Base-by-base conservation (phyloP, 192 early-diverging fungal genomes). In the Entrophospora sp. region DNA sequence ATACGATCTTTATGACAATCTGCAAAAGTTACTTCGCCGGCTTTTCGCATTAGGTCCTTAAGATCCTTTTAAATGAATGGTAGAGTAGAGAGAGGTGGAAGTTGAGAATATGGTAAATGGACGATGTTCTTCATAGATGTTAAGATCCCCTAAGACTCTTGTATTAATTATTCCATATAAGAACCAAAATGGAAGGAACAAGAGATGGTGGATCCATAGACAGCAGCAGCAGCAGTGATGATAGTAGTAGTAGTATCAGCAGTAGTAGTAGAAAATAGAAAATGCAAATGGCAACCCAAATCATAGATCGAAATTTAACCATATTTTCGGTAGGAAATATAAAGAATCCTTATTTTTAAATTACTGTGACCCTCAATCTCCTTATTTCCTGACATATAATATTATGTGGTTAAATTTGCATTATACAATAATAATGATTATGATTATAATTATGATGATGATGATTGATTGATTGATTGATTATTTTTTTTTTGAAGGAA, bases 41-140 rank as follows among this genome's bases (percentile, higher is more conserved):
- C 94, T 68, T 92, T 91, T 63, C 92, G 89, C 78, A 95, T 91
- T 67, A 92, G 79, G 71, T 96, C 94, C 80, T 98, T 98, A 77
- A 98, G 82, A 79, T 94, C 94, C 63, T 65, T 65, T 92, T 69
- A 77, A 72, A n/a, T 52, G 44, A 49, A 69, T 46, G 22, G 48
- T 31, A 53, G 62, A 57, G 48, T 28, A 65, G 64, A 20, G 40
- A 53, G 53, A 28, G 71, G 16, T 18, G 31, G 56, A 43, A 14
- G 62, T 44, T 62, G 34, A 56, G 37, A 42, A 25, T 37, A 68
- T 66, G 31, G 37, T 24, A 45, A 51, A 67, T 61, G 71, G 49
- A 56, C 69, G 42, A 64, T 61, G 55, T 31, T 31, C 69, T 36
- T 37, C 57, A 56, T n/a, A n/a, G n/a, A n/a, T n/a, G n/a, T n/a